These are phyloP conservation scores for Orbilia javanica DNA, from an alignment of 2,329 filamentous ascomycete genomes.

Conservation along the genomic window DNA sequence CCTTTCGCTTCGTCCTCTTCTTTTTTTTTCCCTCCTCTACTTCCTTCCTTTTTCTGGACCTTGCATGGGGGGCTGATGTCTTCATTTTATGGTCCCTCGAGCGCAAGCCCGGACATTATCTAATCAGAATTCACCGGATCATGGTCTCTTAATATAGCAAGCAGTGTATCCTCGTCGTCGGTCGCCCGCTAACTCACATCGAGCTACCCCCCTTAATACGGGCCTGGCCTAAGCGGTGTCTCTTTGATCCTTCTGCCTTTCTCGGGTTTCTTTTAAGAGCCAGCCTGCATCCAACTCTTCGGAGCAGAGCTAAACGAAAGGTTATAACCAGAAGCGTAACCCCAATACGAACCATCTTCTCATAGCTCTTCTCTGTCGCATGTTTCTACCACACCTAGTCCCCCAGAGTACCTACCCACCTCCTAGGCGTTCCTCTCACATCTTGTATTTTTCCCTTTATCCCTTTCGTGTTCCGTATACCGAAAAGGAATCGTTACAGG, in stretches of 20 bases:
- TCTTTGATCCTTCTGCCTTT: constrained; percentile 20
- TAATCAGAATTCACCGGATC: constrained; percentile 26
- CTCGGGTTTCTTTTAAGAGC: not conserved
- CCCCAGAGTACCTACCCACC: constrained; percentile 12
- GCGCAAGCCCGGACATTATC: constrained; percentile 38
- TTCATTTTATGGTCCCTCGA: constrained; percentile 33
- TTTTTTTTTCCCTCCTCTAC: not conserved
- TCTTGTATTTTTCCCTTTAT: constrained; percentile 21
- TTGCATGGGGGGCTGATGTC: constrained; percentile 28
- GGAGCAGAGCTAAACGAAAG: constrained; percentile 54
- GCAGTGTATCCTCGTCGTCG: constrained; percentile 10
- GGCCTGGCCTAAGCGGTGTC: constrained; percentile 2
- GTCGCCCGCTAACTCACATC: not conserved
- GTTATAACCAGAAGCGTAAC: constrained; percentile 57
- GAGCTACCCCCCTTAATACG: constrained; percentile 11
- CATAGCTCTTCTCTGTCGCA: constrained; percentile 21
- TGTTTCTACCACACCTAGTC: constrained; percentile 9
- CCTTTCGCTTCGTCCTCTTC: not conserved
- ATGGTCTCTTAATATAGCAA: constrained; percentile 45
- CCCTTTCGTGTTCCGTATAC: constrained; percentile 44
- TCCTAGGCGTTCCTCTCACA: not conserved
- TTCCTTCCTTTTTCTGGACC: not conserved
- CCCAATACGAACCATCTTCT: constrained; percentile 46
- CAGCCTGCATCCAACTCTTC: constrained; percentile 41
- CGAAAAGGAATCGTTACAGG: constrained; percentile 49